Evolutionary conservation across 1,139 yeast genomes (phyloP).

Genomic region (Candida dubliniensis): DNA sequence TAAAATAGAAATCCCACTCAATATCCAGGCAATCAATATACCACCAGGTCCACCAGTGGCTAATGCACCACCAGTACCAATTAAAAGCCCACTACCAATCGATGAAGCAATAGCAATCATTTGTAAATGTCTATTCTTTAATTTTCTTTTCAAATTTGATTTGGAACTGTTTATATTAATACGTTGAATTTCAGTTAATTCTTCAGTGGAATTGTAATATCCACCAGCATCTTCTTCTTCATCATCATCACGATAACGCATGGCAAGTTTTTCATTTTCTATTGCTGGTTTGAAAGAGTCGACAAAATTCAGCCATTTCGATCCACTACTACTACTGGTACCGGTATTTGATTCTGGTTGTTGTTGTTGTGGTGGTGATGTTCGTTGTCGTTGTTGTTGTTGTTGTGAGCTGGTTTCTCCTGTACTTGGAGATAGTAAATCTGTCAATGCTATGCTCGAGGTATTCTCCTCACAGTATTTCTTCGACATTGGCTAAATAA

Average conservation of each 20-base stretch:
- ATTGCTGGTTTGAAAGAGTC: constrained; percentile 40
- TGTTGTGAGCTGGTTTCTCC: neutral
- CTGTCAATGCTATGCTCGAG: neutral
- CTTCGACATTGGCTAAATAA: neutral
- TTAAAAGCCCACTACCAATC: constrained; percentile 56
- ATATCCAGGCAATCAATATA: constrained; percentile 51
- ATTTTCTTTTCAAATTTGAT: constrained; percentile 37
- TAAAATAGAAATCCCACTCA: constrained; percentile 28
- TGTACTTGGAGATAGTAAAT: neutral
- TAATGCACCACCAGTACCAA: constrained; percentile 38
- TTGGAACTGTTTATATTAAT: constrained; percentile 39
- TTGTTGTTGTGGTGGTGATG: constrained; percentile 7
- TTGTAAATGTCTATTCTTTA: constrained; percentile 41
- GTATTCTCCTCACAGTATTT: neutral
- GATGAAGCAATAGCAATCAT: constrained; percentile 85
- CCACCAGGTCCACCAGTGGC: constrained; percentile 68
- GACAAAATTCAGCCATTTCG: constrained; percentile 39
- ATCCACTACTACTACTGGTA: too few relatives aligned
- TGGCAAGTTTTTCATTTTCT: constrained; percentile 18
- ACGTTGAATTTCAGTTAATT: constrained; percentile 34
- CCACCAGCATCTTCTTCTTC: constrained; percentile 1
- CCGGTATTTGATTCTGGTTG: neutral
- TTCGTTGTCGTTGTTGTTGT: neutral
- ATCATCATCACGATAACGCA: neutral
- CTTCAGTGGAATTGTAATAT: constrained; percentile 3